Base-by-base conservation (phyloP, 768 basidiomycete genomes). In the Boletellus ananiceps region DNA sequence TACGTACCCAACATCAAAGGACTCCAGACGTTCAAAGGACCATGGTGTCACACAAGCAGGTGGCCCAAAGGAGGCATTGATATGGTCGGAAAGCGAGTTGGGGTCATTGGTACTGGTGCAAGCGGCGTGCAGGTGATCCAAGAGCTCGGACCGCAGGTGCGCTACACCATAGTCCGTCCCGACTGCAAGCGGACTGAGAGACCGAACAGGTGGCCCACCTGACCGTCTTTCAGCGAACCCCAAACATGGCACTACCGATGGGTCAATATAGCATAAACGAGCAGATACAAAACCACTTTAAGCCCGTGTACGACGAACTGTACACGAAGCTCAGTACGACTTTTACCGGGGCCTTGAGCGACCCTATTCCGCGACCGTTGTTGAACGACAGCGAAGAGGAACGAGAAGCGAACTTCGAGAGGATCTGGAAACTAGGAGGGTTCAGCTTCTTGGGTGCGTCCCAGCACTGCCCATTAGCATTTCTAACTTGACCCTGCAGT, bases 201-300 rank as follows among this genome's bases (percentile, higher is more conserved):
- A 14, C 32, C 29, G 8, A 4, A 23, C 14, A 57, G 56, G 51
- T 58, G 5, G 39, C 25, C 0, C 49, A 58, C 19, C 13, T 54
- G 35, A 58, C 51, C 18, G 48, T 57, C 3, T 58, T 57, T 27
- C 51, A 58, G 29, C 56, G 51, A 8, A 57, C 57, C 0, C 51
- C 57, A 6, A 57, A 58, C 25, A 4, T 47, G n/a, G 45, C 57
- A 8, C 3, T 57, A 3, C 57, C 57, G 6, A 57, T 49, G 51
- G 8, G 18, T 1, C 57, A 53, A 36, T 44, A 43, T 12, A 8
- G 14, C 4, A 0, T 57, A 1, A 57, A 21, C 39, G 47, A 29
- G 16, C 14, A 50, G 1, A 32, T 41, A 0, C 57, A 57, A 15
- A 48, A 49, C 19, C 47, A 53, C 14, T 53, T 57, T 47, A 57